A percentile compares a stretch with the other conserved stretches of the same genome.
These are phyloP conservation scores for Bipolaris oryzae DNA, from an alignment of 2,329 filamentous ascomycete species.

Conservation along the genomic window DNA sequence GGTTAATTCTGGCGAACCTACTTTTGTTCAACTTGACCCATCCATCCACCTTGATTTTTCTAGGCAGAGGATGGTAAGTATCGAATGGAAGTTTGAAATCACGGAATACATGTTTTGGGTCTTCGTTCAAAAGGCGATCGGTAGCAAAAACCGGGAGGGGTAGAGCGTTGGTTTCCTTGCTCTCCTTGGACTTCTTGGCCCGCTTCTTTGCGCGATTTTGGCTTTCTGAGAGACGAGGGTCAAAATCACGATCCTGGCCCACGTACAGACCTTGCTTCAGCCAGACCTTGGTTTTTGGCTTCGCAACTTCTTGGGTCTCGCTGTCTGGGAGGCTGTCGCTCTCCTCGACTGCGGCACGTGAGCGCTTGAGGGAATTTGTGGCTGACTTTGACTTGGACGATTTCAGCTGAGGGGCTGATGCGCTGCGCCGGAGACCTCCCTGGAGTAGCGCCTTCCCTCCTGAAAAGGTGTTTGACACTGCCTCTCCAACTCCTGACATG, in stretches of 20 bases:
- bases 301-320: slow-evolving; percentile 25
- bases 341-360: slow-evolving; percentile 27
- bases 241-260: slow-evolving; percentile 67
- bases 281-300: slow-evolving; percentile 71
- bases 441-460: slow-evolving; percentile 46
- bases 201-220: slow-evolving; percentile 48
- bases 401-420: slow-evolving; percentile 33
- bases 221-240: slow-evolving; percentile 55
- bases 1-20: slow-evolving; percentile 54
- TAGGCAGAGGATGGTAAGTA: slow-evolving; percentile 83
- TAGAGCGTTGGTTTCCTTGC: slow-evolving; percentile 62
- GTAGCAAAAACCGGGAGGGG: slow-evolving; percentile 82
- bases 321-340: slow-evolving; percentile 22
- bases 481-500: slow-evolving; percentile 35
- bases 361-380: slow-evolving; percentile 29
- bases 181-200: slow-evolving; percentile 31
- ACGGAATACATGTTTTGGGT: slow-evolving; percentile 54
- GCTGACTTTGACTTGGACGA: slow-evolving; percentile 20
- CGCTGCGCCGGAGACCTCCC: slow-evolving; percentile 35
- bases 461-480: slow-evolving; percentile 41
- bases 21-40: slow-evolving; percentile 93
- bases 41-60: slow-evolving; percentile 88
- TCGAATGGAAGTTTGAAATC: slow-evolving; percentile 91
- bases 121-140: slow-evolving; percentile 70
- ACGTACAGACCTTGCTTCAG: slow-evolving; percentile 83